Evolutionary conservation across 371 early-diverging fungal species (phyloP), one percentile per base, ranked within the genome.

Genomic region (Quaeritorhiza haematococci): DNA sequence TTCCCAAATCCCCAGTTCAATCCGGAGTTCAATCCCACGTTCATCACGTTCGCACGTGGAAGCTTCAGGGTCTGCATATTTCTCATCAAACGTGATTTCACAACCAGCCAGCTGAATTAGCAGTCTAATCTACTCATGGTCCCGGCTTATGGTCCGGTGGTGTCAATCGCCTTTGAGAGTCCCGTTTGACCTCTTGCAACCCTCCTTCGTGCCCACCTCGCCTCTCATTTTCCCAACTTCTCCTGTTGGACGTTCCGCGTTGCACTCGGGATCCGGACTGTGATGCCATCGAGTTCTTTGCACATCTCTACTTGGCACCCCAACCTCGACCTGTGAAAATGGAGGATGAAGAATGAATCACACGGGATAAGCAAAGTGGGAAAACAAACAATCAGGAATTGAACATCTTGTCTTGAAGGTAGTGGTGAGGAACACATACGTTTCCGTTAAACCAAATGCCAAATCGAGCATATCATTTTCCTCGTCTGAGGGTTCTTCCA

Each of bases 391-490:
- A 19, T 8, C 33, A 33, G 27, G 38, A 21, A 23, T 15, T 5
- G 23, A 46, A n/a, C 15, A 45, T 3, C 17, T 26, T 4, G 29
- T 29, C 5, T 23, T n/a, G 3, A 21, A 10, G 27, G 8, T 21
- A 47, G 21, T 47, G 4, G 5, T 56, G 6, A 17, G 7, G 26
- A 19, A 27, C 13, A 55, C 82, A 66, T 75, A 92, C 80, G 97
- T 99, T 52, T 94, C 93, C 26, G 94, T 93, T 57, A 96, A 79
- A 8, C 94, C 97, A 82, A 94, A 99, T 6, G 99, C 98, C 66
- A 96, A 71, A 75, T 99, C 99, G 50, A 99, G 73, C 92, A 99
- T 94, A 75, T 99, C 99, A 66, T 97, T 94, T 63, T 99, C 99
- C 71, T 98, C 97, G 63, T 99, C 99, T 1, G 90, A 82, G 4